phyloP scores from a whole-genome alignment of 441 rosid species.

The Corymbia calophylla region DNA sequence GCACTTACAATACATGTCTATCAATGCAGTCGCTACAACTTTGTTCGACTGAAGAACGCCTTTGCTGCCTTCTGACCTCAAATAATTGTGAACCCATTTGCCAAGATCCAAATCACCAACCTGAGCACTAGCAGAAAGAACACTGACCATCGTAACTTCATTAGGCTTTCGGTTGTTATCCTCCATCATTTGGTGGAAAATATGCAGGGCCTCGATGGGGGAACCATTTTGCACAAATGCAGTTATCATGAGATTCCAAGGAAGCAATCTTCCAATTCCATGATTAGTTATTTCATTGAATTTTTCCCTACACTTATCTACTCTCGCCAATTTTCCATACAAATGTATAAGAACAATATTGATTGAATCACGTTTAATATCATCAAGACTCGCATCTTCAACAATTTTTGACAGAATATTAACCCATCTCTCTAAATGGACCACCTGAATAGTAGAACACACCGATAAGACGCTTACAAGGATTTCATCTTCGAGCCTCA shows the following conservation, averaged over 20 bases:
- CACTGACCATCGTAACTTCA: constrained; percentile 40
- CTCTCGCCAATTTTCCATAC: constrained; percentile 31
- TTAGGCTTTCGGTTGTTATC: constrained; percentile 19
- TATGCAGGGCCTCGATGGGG: constrained; percentile 23
- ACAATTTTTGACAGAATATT: not conserved
- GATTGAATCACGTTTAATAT: constrained; percentile 10
- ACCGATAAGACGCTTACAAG: constrained; percentile 34
- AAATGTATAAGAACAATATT: constrained; percentile 25
- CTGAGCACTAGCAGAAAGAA: constrained; percentile 37
- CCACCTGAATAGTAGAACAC: constrained; percentile 13
- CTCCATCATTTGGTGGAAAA: constrained; percentile 24
- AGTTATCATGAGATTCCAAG: constrained; percentile 37
- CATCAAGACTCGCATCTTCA: not conserved
- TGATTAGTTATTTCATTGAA: constrained; percentile 12
- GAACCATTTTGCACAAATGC: constrained; percentile 30
- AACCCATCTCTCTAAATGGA: constrained; percentile 25
- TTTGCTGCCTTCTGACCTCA: constrained; percentile 17
- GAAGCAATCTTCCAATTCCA: constrained; percentile 23
- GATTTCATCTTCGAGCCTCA: constrained; percentile 22
- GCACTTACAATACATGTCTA: constrained; percentile 39
- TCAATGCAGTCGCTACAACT: constrained; percentile 29
- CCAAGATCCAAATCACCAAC: constrained; percentile 40
- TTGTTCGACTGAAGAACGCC: constrained; percentile 24
- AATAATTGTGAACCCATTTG: constrained; percentile 23
- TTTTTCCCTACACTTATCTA: constrained; percentile 20